phyloP scores from a whole-genome alignment of 2,329 filamentous ascomycete species.

The Hymenoscyphus linearis region DNA sequence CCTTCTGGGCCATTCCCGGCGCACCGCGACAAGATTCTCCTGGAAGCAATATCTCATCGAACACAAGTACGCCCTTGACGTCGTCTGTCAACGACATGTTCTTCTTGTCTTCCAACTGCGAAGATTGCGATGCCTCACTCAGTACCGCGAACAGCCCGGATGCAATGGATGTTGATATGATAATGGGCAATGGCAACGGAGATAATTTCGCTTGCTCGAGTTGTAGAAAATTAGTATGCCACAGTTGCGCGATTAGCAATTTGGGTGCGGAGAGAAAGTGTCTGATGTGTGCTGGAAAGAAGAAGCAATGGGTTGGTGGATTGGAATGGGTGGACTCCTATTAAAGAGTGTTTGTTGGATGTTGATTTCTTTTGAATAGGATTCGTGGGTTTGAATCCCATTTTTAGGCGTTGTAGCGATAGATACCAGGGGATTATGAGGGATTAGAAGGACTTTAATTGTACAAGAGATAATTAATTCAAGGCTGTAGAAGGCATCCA shows the following conservation, averaged over 20 bases:
- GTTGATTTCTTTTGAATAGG: constrained; percentile 5
- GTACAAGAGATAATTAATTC: no score
- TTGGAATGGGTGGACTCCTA: constrained; percentile 17
- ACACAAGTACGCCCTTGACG: constrained; percentile 11
- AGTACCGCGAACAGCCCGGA: constrained; percentile 24
- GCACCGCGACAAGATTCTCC: constrained; percentile 30
- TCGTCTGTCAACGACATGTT: constrained; percentile 14
- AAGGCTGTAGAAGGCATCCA: no score
- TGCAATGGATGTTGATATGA: constrained; percentile 39
- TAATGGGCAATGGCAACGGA: constrained; percentile 35
- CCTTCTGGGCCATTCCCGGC: constrained; percentile 52
- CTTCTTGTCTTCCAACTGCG: constrained; percentile 40
- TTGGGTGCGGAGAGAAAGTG: constrained; percentile 50
- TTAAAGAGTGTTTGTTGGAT: neutral
- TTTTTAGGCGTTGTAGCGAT: no score
- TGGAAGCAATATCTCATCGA: constrained; percentile 25
- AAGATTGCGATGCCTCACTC: constrained; percentile 45
- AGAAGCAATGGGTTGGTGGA: constrained; percentile 20
- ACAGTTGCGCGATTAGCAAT: constrained; percentile 54
- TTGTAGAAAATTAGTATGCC: constrained; percentile 53
- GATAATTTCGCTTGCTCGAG: constrained; percentile 38
- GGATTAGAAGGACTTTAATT: no score
- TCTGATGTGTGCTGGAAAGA: constrained; percentile 41
- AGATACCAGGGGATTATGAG: no score
- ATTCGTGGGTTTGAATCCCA: no score